Evolutionary conservation across 1,284 basidiomycete genomes (phyloP), one percentile per base, ranked within the genome.

Genomic region (Cystobasidium sp.): DNA sequence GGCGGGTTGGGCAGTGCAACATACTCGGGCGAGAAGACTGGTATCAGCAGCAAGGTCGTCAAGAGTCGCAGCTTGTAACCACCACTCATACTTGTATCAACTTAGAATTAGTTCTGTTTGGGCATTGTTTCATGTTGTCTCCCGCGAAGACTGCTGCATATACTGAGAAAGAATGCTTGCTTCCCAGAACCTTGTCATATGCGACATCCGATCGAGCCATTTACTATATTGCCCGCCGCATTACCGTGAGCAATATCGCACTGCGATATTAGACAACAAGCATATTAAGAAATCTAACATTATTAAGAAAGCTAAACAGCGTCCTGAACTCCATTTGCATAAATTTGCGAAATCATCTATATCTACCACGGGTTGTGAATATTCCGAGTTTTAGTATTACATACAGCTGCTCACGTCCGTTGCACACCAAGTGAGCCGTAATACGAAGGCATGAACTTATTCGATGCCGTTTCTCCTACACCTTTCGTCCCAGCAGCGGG

Each of bases 31-130:
- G 86, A 87, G 78, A 84, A 84, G 81, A 86, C 84, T 63, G 94
- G 94, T 86, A 95, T 97, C 80, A 89, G 89, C 74, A 91, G 89
- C 78, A 78, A 77, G 24, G 90, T 92, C 46, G 86, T 93, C 84
- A 96, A 95, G 86, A 90, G 91, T 82, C 86, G 92, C 78, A 88
- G 87, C 79, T 85, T 91, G 76, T 84, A 52, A 47, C 49, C 46
- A 24, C 41, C 16, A 41, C 3, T 61, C 18, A 3, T 44, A 4
- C 3, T 44, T 39, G 59, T 39, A 2, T 61, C 9, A 14, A 7
- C 6, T 44, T 31, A 3, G 22, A 56, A 10, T 3, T 56, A 37
- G n/a, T 20, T 20, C n/a, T 20, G n/a, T 18, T 20, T 53, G 10
- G n/a, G 51, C 8, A 53, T 31, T 31, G 31, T 31, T 31, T 5